Percentiles rank a stretch among this genome's conserved stretches.
Conservation (phyloP, 1,284 basidiomycete genomes). For the Malassezia sp. region DNA sequence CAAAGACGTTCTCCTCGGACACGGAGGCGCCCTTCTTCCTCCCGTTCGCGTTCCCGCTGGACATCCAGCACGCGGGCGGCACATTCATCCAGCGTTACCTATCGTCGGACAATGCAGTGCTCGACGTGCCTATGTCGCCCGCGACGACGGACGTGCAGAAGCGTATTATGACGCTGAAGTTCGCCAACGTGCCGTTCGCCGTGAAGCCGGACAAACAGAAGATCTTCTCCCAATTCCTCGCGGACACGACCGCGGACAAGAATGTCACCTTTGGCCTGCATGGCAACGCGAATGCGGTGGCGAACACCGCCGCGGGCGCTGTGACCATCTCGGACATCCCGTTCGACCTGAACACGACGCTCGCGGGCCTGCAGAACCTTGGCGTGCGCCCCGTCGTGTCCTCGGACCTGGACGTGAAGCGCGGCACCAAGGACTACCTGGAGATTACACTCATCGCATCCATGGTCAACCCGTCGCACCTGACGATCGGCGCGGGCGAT, state of each 20-base stretch:
- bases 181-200: slow-evolving; percentile 57
- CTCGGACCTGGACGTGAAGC: slow-evolving; percentile 58
- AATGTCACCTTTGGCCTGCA: slow-evolving; percentile 55
- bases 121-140: slow-evolving; percentile 57
- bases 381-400: slow-evolving; percentile 56
- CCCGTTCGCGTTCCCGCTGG: slow-evolving; percentile 62
- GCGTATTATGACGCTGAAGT: slow-evolving; percentile 58
- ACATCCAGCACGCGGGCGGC: slow-evolving; percentile 57
- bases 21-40: slow-evolving; percentile 58
- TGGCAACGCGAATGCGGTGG: slow-evolving; percentile 55
- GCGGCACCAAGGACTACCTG: slow-evolving; percentile 59
- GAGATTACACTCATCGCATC: slow-evolving; percentile 56
- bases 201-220: slow-evolving; percentile 53
- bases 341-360: slow-evolving; percentile 57
- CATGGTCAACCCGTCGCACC: slow-evolving; percentile 52
- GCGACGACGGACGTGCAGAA: slow-evolving; percentile 57
- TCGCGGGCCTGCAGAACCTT: slow-evolving; percentile 61
- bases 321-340: slow-evolving; percentile 54
- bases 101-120: slow-evolving; percentile 55
- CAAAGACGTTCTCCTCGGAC: slow-evolving; percentile 55
- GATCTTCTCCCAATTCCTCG: slow-evolving; percentile 57
- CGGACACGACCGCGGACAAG: slow-evolving; percentile 55
- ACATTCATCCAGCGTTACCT: slow-evolving; percentile 56
- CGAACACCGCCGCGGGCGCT: slow-evolving; percentile 63
- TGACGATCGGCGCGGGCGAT: slow-evolving; percentile 61